phyloP scores from a whole-genome alignment of 2,329 filamentous ascomycete genomes.

The Claviceps paspali region DNA sequence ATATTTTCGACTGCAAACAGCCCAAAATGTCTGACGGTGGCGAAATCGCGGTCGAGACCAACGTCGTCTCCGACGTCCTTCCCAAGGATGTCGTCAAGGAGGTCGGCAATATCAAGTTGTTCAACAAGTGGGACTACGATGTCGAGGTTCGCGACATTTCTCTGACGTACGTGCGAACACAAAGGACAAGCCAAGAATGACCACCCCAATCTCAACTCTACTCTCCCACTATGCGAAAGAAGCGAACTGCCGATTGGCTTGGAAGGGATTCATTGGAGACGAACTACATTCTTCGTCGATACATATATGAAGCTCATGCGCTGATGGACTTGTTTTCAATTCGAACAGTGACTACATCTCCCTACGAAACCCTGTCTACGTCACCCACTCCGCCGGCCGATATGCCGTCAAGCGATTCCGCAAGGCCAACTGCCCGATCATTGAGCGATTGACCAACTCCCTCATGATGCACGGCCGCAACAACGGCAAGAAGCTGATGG shows the following conservation, averaged over 20 bases:
- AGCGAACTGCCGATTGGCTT: neutral
- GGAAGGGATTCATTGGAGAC: neutral
- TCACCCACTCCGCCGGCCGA: conserved; percentile 95
- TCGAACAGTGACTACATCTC: conserved; percentile 89
- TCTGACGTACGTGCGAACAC: conserved; percentile 59
- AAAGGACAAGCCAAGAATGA: neutral
- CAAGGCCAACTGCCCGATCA: conserved; percentile 99
- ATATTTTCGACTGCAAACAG: conserved; percentile 23
- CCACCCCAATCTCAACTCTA: neutral
- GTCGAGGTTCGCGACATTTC: conserved; percentile 99
- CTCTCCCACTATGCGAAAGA: neutral
- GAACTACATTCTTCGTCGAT: neutral
- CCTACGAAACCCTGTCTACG: conserved; percentile 97
- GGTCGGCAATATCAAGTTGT: conserved; percentile 87
- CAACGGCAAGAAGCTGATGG: conserved; percentile 99
- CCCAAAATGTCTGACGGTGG: conserved; percentile 81
- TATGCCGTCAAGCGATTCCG: conserved; percentile 99
- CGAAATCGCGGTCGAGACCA: conserved; percentile 83
- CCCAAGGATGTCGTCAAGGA: conserved; percentile 86
- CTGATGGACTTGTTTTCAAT: conserved; percentile 16
- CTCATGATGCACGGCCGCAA: conserved; percentile 99
- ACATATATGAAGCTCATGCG: conserved; percentile 7
- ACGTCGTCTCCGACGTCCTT: conserved; percentile 61
- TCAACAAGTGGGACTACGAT: conserved; percentile 98
- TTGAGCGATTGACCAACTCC: conserved; percentile 99